Conservation (phyloP, 2,329 filamentous ascomycete genomes). For the Aspergillus caelatus region DNA sequence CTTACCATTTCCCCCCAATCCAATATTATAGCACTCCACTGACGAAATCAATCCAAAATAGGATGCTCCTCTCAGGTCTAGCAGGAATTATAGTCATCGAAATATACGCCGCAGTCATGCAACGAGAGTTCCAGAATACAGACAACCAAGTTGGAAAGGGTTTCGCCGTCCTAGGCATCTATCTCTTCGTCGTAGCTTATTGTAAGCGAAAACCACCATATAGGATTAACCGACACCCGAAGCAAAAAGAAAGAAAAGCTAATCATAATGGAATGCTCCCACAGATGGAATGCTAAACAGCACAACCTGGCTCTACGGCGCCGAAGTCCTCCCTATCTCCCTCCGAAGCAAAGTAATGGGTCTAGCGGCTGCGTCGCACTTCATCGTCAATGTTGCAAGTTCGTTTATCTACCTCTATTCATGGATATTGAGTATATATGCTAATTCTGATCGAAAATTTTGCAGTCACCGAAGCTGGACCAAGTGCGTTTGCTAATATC, state of each 20-base stretch:
- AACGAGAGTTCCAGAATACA: constrained; percentile 58
- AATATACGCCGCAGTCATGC: constrained; percentile 63
- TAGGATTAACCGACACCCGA: not conserved
- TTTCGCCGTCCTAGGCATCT: constrained; percentile 63
- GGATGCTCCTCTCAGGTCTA: constrained; percentile 60
- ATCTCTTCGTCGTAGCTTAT: constrained; percentile 60
- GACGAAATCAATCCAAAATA: constrained; percentile 22
- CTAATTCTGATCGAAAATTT: not conserved
- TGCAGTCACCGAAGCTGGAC: constrained; percentile 56
- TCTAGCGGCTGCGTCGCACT: constrained; percentile 56
- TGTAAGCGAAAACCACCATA: constrained; percentile 41
- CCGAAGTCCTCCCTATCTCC: constrained; percentile 57
- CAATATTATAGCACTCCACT: not conserved
- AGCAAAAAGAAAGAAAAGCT: not conserved
- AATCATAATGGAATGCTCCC: not conserved
- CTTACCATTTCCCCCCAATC: not conserved
- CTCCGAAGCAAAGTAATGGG: constrained; percentile 60
- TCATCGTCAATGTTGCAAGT: constrained; percentile 58
- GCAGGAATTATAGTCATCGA: constrained; percentile 57
- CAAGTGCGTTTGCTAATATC: constrained; percentile 60
- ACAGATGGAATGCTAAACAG: constrained; percentile 56
- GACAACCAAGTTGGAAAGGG: constrained; percentile 60
- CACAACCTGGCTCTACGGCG: constrained; percentile 60
- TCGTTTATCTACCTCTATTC: constrained; percentile 13
- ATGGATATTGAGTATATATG: not conserved